Evolutionary conservation across 768 basidiomycete species (phyloP), one percentile per base, ranked within the genome.

Genomic region (Mycena chlorophos): DNA sequence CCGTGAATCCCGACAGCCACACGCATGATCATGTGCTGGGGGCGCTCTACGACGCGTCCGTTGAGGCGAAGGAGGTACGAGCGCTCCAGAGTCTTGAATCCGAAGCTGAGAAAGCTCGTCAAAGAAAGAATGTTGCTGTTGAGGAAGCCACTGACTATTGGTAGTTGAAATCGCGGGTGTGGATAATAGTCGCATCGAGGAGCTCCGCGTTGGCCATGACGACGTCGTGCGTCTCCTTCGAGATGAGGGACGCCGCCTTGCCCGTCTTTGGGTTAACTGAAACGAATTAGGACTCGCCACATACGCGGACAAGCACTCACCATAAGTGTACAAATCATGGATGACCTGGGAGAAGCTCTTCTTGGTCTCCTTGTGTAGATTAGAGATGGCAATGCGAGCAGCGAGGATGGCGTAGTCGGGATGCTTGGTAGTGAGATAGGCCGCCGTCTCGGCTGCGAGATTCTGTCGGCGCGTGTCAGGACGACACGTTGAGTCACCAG

Each of bases 21-120:
- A 71, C 97, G 94, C 97, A 99, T 98, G 71, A 98, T 88, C 85
- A 98, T 91, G 71, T 98, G 97, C 66, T 98, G 97, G 27, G 97
- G 97, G 31, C 97, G 87, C 71, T 99, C 97, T 38, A 94, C 95
- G 45, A 96, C 92, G 56, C 91, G 90, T 38, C 94, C 93, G 68
- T 96, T 84, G 74, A 98, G 86, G 55, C 94, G 87, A 38, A 99
- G 87, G 5, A 98, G 85, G 72, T 99, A 99, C 1, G 95, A 98
- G 28, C 95, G 89, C 73, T 99, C 97, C 28, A 99, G 86, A 2
- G 97, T 99, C 74, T 99, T 99, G 85, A 98, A 98, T n/a, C 97
- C 97, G 67, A 99, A 99, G 75, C 90, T 92, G 39, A 6, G 26
- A 19, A 49, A 19, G 26, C 45, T 42, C 56, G 53, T 43, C 31